Percentiles rank a stretch among this genome's conserved stretches.
Conservation (phyloP, 352 stramenopile genomes). For the Phytopythium oedochilum region DNA sequence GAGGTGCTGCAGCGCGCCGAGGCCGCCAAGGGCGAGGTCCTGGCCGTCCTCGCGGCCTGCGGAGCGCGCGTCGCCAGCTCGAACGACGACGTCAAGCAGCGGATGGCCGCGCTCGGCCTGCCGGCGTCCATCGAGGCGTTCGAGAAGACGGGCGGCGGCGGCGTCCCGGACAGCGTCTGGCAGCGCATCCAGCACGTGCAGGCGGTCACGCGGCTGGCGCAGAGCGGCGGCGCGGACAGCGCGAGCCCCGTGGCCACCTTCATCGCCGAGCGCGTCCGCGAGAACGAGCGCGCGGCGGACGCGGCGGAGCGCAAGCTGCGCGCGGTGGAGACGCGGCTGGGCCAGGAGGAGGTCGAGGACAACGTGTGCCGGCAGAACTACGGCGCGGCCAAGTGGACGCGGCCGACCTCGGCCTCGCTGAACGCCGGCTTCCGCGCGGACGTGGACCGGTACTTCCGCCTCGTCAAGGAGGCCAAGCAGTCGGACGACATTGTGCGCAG, state of each 20-base stretch:
- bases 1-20: slow-evolving; percentile 41
- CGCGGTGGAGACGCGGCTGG: slow-evolving; percentile 43
- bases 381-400: slow-evolving; percentile 42
- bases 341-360: slow-evolving; percentile 61
- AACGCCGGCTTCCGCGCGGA: slow-evolving; percentile 59
- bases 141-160: slow-evolving; percentile 55
- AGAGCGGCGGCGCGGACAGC: slow-evolving; percentile 6
- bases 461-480: slow-evolving; percentile 66
- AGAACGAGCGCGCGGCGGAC: slow-evolving; percentile 47
- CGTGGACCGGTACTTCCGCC: slow-evolving; percentile 67
- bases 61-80: slow-evolving; percentile 32
- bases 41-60: slow-evolving; percentile 33
- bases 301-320: slow-evolving; percentile 55
- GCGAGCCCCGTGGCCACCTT: slow-evolving; percentile 25
- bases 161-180: slow-evolving; percentile 52
- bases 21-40: slow-evolving; percentile 42
- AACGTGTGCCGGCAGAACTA: slow-evolving; percentile 70
- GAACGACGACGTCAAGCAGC: slow-evolving; percentile 47
- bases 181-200: slow-evolving; percentile 51
- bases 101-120: slow-evolving; percentile 51
- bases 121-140: slow-evolving; percentile 79
- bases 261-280: slow-evolving; percentile 42
- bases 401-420: slow-evolving; percentile 42
- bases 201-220: slow-evolving; percentile 9
- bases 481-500: slow-evolving; percentile 59